phyloP scores from a whole-genome alignment of 2,329 filamentous ascomycete genomes.

The Colletotrichum aenigma region DNA sequence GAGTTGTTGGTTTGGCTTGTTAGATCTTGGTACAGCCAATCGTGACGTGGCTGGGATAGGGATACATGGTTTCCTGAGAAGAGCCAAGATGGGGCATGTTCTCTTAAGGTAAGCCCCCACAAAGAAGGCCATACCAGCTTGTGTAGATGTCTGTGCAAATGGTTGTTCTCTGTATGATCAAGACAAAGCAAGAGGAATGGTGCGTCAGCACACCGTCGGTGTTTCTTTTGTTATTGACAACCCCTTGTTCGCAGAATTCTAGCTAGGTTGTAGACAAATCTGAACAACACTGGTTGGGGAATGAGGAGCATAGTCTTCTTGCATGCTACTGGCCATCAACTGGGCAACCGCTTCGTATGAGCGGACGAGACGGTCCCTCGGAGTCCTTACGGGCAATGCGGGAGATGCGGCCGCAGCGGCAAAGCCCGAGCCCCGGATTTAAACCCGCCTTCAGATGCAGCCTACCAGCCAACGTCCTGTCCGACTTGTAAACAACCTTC shows the following conservation, averaged over 20 bases:
- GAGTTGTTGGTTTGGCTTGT: neutral
- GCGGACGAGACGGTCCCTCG: neutral
- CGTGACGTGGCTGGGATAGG: neutral
- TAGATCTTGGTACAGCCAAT: neutral
- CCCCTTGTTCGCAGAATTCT: neutral
- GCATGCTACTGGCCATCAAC: neutral
- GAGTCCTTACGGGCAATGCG: neutral
- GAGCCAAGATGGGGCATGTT: neutral
- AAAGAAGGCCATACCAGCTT: neutral
- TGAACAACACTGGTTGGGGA: fast-evolving
- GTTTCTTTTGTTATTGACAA: neutral
- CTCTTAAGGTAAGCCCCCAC: neutral
- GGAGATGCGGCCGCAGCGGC: neutral
- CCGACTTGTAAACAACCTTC: neutral
- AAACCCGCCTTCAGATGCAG: neutral
- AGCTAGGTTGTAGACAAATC: neutral
- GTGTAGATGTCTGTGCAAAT: neutral
- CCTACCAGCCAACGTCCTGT: neutral
- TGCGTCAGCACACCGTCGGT: fast-evolving
- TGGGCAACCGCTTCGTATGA: neutral
- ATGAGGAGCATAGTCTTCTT: neutral
- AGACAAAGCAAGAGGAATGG: neutral
- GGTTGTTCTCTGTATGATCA: neutral
- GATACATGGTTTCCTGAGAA: fast-evolving
- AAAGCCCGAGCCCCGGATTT: neutral